A percentile compares a stretch with the other conserved stretches of the same genome.
Evolutionary conservation across 2,329 filamentous ascomycete genomes (phyloP).

Genomic region (Rhytidhysteron rufulum): DNA sequence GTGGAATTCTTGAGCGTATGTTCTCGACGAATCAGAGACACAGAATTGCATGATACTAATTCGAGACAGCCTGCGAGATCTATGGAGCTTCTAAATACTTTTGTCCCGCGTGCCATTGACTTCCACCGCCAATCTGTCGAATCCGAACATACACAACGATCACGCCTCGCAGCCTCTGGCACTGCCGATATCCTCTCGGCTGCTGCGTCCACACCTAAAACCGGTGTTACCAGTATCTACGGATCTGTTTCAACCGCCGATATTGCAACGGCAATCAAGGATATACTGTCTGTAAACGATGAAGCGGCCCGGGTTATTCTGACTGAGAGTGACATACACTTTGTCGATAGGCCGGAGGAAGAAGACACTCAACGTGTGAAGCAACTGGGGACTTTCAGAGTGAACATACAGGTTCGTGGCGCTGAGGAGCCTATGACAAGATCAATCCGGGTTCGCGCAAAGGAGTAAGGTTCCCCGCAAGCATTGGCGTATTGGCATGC

Average conservation of each 20-base stretch:
- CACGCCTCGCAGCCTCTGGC: constrained; percentile 30
- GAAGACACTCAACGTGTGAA: constrained; percentile 46
- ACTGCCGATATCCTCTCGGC: constrained; percentile 34
- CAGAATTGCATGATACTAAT: constrained; percentile 14
- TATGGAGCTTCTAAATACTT: constrained; percentile 45
- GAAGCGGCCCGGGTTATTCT: constrained; percentile 50
- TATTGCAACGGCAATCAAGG: constrained; percentile 46
- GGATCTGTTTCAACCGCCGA: constrained; percentile 55
- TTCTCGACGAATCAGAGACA: neutral
- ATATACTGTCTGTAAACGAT: constrained; percentile 48
- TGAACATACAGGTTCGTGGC: constrained; percentile 50
- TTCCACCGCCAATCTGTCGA: constrained; percentile 46
- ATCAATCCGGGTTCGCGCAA: constrained; percentile 29
- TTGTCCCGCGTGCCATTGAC: constrained; percentile 45
- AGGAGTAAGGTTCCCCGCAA: constrained; percentile 14
- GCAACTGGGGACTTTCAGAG: constrained; percentile 49
- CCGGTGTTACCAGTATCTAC: constrained; percentile 40
- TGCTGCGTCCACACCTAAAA: constrained; percentile 24
- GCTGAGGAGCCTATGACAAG: constrained; percentile 33
- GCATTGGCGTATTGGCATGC: constrained; percentile 2
- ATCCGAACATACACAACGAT: constrained; percentile 25
- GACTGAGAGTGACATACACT: constrained; percentile 48
- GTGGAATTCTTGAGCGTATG: constrained; percentile 39
- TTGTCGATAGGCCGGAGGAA: constrained; percentile 38
- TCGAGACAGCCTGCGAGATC: constrained; percentile 37